Evolutionary conservation across 1,284 basidiomycete genomes (phyloP).

Genomic region (Tetrapyrgos nigripes): DNA sequence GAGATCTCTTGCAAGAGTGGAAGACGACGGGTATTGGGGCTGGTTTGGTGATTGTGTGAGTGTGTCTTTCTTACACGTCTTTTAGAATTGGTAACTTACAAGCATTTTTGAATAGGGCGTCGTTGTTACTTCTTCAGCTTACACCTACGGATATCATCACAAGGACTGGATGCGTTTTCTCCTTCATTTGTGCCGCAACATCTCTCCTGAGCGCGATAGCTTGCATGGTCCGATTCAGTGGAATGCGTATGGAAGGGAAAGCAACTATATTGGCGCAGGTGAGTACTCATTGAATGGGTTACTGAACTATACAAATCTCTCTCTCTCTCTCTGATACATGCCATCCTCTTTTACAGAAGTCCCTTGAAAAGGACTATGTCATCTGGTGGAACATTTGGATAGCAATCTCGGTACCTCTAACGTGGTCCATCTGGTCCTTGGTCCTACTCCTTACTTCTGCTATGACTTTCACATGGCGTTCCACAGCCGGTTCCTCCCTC

Average conservation of each 20-base stretch:
- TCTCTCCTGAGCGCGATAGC: conserved; percentile 3
- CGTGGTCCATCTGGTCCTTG: conserved; percentile 7
- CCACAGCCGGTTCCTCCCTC: not conserved
- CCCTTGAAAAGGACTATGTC: not conserved
- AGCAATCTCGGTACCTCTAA: conserved; percentile 4
- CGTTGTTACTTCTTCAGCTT: conserved; percentile 1
- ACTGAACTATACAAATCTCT: not conserved
- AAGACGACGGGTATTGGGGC: conserved; percentile 44
- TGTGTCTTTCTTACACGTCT: not conserved
- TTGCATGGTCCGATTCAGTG: conserved; percentile 5
- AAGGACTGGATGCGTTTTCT: not conserved
- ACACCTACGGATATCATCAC: conserved; percentile 5
- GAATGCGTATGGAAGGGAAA: conserved; percentile 8
- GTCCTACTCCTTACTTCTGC: conserved; percentile 3
- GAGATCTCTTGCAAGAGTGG: conserved; percentile 41
- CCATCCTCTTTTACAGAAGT: conserved; percentile 2
- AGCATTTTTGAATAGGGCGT: not conserved
- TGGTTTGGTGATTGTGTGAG: conserved; percentile 35
- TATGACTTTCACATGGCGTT: conserved; percentile 9
- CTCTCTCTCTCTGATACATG: not conserved
- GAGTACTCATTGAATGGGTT: not conserved
- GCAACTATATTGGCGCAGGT: conserved; percentile 7
- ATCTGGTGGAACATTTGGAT: conserved; percentile 14
- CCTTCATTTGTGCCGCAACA: conserved; percentile 11
- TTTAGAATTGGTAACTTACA: not conserved